phyloP scores from a whole-genome alignment of 768 basidiomycete species.

The Tulasnella sp. region DNA sequence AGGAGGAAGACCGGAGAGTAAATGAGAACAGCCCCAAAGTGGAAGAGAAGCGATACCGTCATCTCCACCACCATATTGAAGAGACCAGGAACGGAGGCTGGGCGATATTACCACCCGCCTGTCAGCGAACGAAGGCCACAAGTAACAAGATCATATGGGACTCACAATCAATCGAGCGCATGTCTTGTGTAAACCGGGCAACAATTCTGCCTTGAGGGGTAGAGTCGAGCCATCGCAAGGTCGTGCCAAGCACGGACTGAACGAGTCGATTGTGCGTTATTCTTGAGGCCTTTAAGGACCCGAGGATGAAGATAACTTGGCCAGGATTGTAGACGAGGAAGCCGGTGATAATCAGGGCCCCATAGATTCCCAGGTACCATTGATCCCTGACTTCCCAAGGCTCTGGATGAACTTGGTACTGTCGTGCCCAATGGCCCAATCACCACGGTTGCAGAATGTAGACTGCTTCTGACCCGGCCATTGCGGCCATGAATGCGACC shows the following conservation, averaged over 20 bases:
- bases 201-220: constrained; percentile 34
- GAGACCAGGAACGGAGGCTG: not conserved
- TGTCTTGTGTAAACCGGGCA: constrained; percentile 34
- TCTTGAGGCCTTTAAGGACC: constrained; percentile 52
- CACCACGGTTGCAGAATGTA: constrained; percentile 42
- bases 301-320: constrained; percentile 46
- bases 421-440: constrained; percentile 40
- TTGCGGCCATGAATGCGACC: constrained; percentile 33
- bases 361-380: constrained; percentile 49
- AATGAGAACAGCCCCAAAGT: constrained; percentile 32
- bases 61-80: constrained; percentile 24
- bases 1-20: constrained; percentile 33
- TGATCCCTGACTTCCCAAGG: constrained; percentile 40
- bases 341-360: constrained; percentile 40
- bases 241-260: constrained; percentile 55
- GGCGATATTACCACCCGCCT: not conserved
- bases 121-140: not conserved
- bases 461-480: constrained; percentile 33
- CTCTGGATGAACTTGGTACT: constrained; percentile 27
- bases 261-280: constrained; percentile 53
- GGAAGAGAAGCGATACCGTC: constrained; percentile 31
- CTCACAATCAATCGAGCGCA: constrained; percentile 30
- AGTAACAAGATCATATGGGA: not conserved
- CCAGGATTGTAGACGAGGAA: constrained; percentile 40
- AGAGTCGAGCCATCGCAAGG: constrained; percentile 42